These are phyloP conservation scores for Hippophae tibetana DNA, from an alignment of 306 rosid genomes.

Conservation along the genomic window DNA sequence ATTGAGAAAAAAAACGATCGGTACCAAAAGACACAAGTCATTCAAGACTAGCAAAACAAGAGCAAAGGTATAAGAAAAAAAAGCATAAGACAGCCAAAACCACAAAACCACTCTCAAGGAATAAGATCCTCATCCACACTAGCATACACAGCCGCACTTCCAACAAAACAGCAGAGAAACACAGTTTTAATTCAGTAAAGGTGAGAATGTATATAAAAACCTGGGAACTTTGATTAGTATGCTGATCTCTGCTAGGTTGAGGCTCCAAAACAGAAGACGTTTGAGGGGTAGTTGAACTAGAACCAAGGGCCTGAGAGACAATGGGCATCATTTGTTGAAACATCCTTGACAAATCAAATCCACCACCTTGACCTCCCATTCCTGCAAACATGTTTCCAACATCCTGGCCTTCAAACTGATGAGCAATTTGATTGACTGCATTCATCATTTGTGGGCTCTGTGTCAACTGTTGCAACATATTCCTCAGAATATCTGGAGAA, in stretches of 20 bases:
- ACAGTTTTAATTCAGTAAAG: not conserved
- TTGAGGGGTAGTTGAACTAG: conserved; percentile 36
- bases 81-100: no score
- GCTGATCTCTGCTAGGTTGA: conserved; percentile 30
- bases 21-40: no score
- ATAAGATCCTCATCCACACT: no score
- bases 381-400: conserved; percentile 64
- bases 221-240: conserved; percentile 41
- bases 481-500: conserved; percentile 81
- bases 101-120: no score
- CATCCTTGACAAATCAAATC: conserved; percentile 75
- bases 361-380: conserved; percentile 64
- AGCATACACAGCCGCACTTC: no score
- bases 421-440: conserved; percentile 69
- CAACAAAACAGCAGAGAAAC: not conserved
- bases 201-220: conserved; percentile 27
- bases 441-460: conserved; percentile 85
- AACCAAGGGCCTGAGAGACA: conserved; percentile 68
- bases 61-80: no score
- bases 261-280: conserved; percentile 37
- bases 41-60: no score
- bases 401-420: conserved; percentile 75
- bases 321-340: conserved; percentile 97
- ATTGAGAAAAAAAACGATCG: no score
- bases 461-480: conserved; percentile 82